Evolutionary conservation across 179 eudicot species (phyloP).

Genomic region (Beta corolliflora): DNA sequence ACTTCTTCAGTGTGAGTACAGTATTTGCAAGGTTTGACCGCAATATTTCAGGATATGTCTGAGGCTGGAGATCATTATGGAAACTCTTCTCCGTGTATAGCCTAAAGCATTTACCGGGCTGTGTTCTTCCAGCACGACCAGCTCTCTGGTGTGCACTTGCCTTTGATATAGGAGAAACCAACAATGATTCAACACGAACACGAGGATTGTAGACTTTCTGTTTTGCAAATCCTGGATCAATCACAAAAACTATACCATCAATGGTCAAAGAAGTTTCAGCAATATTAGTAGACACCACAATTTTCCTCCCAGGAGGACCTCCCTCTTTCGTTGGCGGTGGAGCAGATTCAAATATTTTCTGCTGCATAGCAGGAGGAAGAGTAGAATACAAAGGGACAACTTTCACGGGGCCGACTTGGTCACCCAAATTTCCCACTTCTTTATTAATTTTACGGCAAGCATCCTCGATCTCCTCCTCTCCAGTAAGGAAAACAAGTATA

Average conservation of each 20-base stretch:
- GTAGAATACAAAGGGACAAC: conserved; percentile 93
- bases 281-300: conserved; percentile 93
- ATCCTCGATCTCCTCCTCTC: conserved; percentile 98
- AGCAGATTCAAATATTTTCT: conserved; percentile 94
- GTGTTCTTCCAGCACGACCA: conserved; percentile 99
- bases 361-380: conserved; percentile 99
- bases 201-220: conserved; percentile 94
- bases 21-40: conserved; percentile 96
- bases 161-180: conserved; percentile 98
- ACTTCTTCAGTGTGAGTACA: conserved; percentile 86
- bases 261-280: conserved; percentile 98
- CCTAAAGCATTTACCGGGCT: conserved; percentile 97
- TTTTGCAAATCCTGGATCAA: conserved; percentile 95
- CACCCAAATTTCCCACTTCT: conserved; percentile 80
- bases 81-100: conserved; percentile 94
- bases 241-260: conserved; percentile 94
- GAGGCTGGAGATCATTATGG: conserved; percentile 84
- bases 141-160: conserved; percentile 99
- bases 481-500: conserved; percentile 90
- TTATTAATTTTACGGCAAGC: conserved; percentile 78
- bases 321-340: conserved; percentile 87
- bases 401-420: conserved; percentile 83
- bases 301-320: conserved; percentile 90
- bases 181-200: conserved; percentile 89
- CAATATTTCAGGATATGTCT: conserved; percentile 93